Conservation (phyloP, 2,329 filamentous ascomycete species). For the Colletotrichum sojae region DNA sequence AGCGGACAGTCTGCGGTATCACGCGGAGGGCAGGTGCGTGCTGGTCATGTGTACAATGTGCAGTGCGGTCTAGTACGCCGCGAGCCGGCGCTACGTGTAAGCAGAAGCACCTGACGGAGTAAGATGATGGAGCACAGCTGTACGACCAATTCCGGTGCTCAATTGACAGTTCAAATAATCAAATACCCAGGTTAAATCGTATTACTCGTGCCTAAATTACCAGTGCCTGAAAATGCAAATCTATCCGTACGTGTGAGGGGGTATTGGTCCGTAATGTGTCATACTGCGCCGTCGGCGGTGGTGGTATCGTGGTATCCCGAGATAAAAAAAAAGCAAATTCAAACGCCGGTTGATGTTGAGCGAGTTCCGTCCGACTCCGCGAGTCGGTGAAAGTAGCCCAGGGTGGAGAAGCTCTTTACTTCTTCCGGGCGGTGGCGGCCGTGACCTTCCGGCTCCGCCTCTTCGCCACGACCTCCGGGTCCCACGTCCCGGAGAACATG, state of each 20-base stretch:
- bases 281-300: constrained; percentile 7
- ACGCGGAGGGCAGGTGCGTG: neutral
- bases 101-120: neutral
- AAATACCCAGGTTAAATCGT: constrained; percentile 35
- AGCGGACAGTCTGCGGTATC: constrained; percentile 17
- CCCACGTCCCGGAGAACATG: constrained; percentile 74
- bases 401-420: constrained; percentile 14
- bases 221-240: neutral
- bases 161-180: constrained; percentile 24
- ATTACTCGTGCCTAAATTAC: constrained; percentile 3
- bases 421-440: constrained; percentile 41
- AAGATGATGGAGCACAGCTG: neutral
- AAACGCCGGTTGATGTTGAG: constrained; percentile 15
- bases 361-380: constrained; percentile 1
- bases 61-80: constrained; percentile 1
- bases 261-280: constrained; percentile 29
- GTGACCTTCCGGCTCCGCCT: constrained; percentile 57
- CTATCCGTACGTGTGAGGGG: constrained; percentile 21
- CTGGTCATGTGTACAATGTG: neutral
- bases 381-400: neutral
- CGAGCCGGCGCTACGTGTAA: neutral
- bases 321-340: neutral
- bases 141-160: neutral
- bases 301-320: constrained; percentile 16
- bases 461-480: constrained; percentile 65